Evolutionary conservation across 2,329 filamentous ascomycete genomes (phyloP).

Genomic region (Canariomyces notabilis): DNA sequence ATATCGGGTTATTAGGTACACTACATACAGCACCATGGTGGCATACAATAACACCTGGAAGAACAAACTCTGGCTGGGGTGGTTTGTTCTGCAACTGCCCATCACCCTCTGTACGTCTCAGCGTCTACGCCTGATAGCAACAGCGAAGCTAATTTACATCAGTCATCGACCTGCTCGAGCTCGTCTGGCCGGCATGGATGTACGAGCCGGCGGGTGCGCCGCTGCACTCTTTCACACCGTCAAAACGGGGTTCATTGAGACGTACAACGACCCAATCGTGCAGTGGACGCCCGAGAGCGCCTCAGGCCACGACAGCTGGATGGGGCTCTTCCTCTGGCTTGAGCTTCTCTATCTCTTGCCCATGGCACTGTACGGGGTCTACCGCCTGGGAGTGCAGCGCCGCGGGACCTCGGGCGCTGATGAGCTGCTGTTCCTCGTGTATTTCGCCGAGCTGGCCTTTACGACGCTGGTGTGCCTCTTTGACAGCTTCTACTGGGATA

Average conservation of each 20-base stretch:
- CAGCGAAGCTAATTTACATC: background rate
- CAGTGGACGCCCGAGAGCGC: constrained; percentile 31
- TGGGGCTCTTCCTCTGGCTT: constrained; percentile 45
- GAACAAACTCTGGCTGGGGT: constrained; percentile 31
- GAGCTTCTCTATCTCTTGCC: constrained; percentile 49
- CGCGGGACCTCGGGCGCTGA: constrained; percentile 33
- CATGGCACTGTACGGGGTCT: constrained; percentile 43
- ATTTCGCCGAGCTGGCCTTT: constrained; percentile 47
- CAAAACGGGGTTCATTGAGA: constrained; percentile 42
- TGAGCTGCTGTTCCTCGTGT: constrained; percentile 49
- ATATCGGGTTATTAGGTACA: too few species aligned
- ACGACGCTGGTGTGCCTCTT: constrained; percentile 48
- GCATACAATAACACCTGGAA: constrained; percentile 18
- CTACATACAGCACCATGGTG: too few species aligned
- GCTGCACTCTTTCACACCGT: constrained; percentile 43
- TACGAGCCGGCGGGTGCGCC: constrained; percentile 39
- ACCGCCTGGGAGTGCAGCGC: constrained; percentile 31
- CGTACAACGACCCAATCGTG: constrained; percentile 51
- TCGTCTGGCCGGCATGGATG: constrained; percentile 48
- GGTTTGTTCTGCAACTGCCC: constrained; percentile 30
- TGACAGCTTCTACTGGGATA: constrained; percentile 47
- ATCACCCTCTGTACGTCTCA: constrained; percentile 30
- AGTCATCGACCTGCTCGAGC: constrained; percentile 51
- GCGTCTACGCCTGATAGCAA: background rate
- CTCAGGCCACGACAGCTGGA: constrained; percentile 41